These are phyloP conservation scores for Microdochium trichocladiopsis DNA, from an alignment of 2,329 filamentous ascomycete genomes.

Conservation along the genomic window DNA sequence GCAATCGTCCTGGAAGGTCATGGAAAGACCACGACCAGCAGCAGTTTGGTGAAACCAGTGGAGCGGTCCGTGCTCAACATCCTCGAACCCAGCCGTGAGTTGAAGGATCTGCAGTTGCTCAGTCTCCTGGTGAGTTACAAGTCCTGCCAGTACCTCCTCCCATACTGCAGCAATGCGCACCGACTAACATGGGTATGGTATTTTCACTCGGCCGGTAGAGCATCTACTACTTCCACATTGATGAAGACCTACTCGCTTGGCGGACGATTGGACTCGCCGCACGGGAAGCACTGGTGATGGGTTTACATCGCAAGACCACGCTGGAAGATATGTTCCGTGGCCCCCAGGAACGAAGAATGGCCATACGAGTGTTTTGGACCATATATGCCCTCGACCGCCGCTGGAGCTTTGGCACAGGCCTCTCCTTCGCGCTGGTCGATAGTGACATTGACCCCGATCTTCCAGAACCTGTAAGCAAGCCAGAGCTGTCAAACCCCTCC, in stretches of 20 bases:
- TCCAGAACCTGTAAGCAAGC: slow-evolving; percentile 27
- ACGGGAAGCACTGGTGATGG: slow-evolving; percentile 38
- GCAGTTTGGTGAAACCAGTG: slow-evolving; percentile 19
- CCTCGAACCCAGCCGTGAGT: slow-evolving; percentile 3
- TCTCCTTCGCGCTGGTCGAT: slow-evolving; percentile 40
- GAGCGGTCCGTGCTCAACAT: slow-evolving; percentile 19
- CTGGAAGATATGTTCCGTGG: slow-evolving; percentile 14
- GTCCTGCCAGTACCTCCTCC: neutral
- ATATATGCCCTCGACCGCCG: slow-evolving; percentile 43
- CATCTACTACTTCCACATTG: slow-evolving; percentile 35
- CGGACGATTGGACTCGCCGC: slow-evolving; percentile 37
- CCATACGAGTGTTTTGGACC: slow-evolving; percentile 38
- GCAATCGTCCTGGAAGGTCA: slow-evolving; percentile 23
- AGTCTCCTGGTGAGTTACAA: slow-evolving; percentile 17
- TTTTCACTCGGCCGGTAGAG: slow-evolving; percentile 3
- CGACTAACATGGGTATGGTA: neutral
- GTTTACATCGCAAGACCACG: slow-evolving; percentile 37
- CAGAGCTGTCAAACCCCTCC: no score
- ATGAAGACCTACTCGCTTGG: slow-evolving; percentile 42
- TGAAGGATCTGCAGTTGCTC: slow-evolving; percentile 25
- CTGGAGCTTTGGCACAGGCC: slow-evolving; percentile 43
- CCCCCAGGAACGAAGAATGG: slow-evolving; percentile 17
- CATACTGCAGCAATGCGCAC: neutral
- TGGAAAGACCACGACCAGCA: slow-evolving; percentile 19
- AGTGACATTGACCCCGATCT: slow-evolving; percentile 40